Percentiles rank a stretch among this genome's conserved stretches.
These are phyloP conservation scores for Mesotaenium endlicherianum DNA, from an alignment of 139 green algal species.

Conservation along the genomic window DNA sequence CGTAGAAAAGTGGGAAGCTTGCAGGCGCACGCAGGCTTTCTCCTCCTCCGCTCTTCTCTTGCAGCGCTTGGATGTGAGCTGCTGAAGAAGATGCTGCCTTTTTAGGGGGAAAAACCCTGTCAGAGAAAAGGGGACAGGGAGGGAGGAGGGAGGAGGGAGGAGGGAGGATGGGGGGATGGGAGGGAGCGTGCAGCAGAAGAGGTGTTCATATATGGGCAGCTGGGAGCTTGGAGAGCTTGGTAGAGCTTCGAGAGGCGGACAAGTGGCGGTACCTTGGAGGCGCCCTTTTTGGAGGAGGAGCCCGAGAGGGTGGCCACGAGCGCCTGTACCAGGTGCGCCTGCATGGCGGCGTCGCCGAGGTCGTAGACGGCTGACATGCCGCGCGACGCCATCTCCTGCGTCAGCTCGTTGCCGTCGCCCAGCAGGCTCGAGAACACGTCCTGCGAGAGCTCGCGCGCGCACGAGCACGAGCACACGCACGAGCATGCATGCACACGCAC, in stretches of 20 bases:
- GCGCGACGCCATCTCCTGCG: conserved; percentile 64
- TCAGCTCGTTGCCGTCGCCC: conserved; percentile 79
- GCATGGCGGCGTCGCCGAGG: conserved; percentile 60
- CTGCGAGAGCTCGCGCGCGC: too few relatives aligned
- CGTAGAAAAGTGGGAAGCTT: too few relatives aligned
- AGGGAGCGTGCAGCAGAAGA: background rate
- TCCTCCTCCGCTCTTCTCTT: too few relatives aligned
- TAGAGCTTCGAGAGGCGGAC: too few relatives aligned
- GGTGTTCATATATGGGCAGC: too few relatives aligned
- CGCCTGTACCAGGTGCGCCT: conserved; percentile 66
- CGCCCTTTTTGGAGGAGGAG: background rate
- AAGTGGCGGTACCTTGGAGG: conserved; percentile 22
- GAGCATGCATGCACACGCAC: too few relatives aligned
- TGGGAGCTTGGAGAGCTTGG: too few relatives aligned
- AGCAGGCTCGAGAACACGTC: conserved; percentile 72
- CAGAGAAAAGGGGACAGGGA: background rate
- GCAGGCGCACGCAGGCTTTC: too few relatives aligned
- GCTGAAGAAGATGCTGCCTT: too few relatives aligned
- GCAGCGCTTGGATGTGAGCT: too few relatives aligned
- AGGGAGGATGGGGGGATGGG: background rate
- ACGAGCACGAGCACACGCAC: too few relatives aligned
- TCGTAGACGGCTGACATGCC: conserved; percentile 79
- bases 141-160: background rate
- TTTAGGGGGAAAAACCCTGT: background rate
- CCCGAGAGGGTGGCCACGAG: conserved; percentile 59